Evolutionary conservation across 2,329 filamentous ascomycete species (phyloP).

Genomic region (Curvularia sp.): DNA sequence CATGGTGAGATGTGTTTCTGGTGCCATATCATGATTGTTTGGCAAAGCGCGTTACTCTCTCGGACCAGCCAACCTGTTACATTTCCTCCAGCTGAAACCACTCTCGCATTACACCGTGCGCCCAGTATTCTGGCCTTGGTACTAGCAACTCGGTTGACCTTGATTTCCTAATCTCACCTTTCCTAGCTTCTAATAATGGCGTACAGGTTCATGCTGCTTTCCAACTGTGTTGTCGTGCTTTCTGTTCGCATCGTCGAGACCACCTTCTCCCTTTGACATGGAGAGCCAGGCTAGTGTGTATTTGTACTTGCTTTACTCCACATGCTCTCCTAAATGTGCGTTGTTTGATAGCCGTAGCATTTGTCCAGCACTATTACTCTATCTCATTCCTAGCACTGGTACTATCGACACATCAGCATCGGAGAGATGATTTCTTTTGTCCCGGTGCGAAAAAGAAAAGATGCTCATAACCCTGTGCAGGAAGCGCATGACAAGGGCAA

Average conservation of each 20-base stretch:
- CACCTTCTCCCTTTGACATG: not conserved
- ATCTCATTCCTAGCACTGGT: not conserved
- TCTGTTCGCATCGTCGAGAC: not conserved
- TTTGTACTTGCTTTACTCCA: not conserved
- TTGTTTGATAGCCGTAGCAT: slow-evolving; percentile 7
- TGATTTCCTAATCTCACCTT: not conserved
- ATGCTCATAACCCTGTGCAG: slow-evolving; percentile 27
- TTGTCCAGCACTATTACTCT: slow-evolving; percentile 12
- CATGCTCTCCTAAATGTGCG: not conserved
- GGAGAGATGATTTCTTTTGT: slow-evolving; percentile 44
- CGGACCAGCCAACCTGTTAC: not conserved
- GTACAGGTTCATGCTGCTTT: not conserved
- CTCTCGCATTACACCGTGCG: too few species aligned
- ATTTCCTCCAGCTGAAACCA: not conserved
- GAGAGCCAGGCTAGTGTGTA: not conserved
- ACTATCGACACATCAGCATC: not conserved
- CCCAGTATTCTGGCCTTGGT: not conserved
- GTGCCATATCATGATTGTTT: not conserved
- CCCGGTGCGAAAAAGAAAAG: slow-evolving; percentile 43
- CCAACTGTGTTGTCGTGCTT: not conserved
- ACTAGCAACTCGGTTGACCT: not conserved
- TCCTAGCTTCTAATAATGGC: not conserved
- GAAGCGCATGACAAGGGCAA: slow-evolving; percentile 42
- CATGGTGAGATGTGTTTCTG: not conserved
- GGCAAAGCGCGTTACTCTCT: not conserved